A percentile compares a stretch with the other conserved stretches of the same genome.
phyloP scores from a whole-genome alignment of 805 yeast species.

The Grigorovia humatica region DNA sequence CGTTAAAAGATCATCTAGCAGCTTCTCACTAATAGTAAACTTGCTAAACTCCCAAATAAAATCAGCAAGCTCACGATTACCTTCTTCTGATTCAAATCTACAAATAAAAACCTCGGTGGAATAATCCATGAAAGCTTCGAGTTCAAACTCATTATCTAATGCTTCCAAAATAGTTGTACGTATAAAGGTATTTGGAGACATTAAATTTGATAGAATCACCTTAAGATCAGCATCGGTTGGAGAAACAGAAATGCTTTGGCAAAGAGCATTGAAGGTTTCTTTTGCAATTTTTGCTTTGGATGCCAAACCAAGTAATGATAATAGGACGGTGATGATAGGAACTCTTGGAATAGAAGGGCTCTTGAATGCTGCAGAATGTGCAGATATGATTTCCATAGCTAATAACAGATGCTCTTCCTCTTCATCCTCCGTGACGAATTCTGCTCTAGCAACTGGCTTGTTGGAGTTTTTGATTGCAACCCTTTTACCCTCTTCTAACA shows the following conservation, averaged over 20 bases:
- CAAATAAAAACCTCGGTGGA: slow-evolving; percentile 71
- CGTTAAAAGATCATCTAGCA: slow-evolving; percentile 37
- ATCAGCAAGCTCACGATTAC: slow-evolving; percentile 52
- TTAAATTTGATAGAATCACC: slow-evolving; percentile 43
- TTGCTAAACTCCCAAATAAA: slow-evolving; percentile 81
- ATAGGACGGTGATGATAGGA: slow-evolving; percentile 48
- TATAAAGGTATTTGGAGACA: slow-evolving; percentile 60
- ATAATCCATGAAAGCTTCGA: slow-evolving; percentile 33
- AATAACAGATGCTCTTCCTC: slow-evolving; percentile 78
- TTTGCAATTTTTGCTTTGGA: slow-evolving; percentile 72
- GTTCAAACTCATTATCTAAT: slow-evolving; percentile 68
- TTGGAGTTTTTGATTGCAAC: slow-evolving; percentile 44
- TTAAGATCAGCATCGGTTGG: slow-evolving; percentile 47
- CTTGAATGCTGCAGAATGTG: slow-evolving; percentile 59
- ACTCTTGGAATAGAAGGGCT: slow-evolving; percentile 60
- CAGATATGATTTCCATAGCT: slow-evolving; percentile 63
- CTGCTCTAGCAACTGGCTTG: slow-evolving; percentile 46
- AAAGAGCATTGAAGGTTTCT: slow-evolving; percentile 68
- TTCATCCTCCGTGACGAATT: slow-evolving; percentile 71
- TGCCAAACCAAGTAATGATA: slow-evolving; percentile 61
- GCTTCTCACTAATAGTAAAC: slow-evolving; percentile 28
- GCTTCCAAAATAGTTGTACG: slow-evolving; percentile 74
- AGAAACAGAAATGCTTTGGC: slow-evolving; percentile 64
- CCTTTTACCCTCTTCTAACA: slow-evolving; percentile 54
- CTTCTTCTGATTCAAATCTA: slow-evolving; percentile 59